Evolutionary conservation across 306 rosid genomes (phyloP).

Genomic region (Fragaria vesca): DNA sequence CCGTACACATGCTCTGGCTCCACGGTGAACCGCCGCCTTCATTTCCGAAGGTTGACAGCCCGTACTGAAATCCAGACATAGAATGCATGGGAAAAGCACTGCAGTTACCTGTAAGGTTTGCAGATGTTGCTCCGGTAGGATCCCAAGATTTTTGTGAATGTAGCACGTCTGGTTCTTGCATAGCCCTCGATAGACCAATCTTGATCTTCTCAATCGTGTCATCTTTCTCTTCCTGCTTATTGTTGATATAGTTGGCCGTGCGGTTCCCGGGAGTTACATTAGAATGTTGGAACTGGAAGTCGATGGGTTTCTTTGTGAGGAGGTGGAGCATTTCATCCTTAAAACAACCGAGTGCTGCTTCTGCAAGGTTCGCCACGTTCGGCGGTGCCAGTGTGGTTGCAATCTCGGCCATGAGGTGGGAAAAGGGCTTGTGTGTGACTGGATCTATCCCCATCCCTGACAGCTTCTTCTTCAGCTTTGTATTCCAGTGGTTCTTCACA

Average conservation of each 20-base stretch:
- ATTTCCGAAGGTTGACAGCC: constrained; percentile 48
- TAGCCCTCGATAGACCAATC: constrained; percentile 66
- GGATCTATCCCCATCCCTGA: constrained; percentile 82
- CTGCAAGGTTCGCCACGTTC: constrained; percentile 75
- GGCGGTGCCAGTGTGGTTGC: constrained; percentile 83
- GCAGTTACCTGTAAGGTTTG: constrained; percentile 49
- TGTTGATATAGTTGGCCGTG: constrained; percentile 38
- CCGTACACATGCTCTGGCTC: constrained; percentile 81
- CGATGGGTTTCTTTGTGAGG: constrained; percentile 60
- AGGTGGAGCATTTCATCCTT: constrained; percentile 86
- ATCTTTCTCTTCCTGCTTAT: constrained; percentile 50
- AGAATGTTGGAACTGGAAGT: constrained; percentile 68
- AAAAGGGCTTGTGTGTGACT: constrained; percentile 78
- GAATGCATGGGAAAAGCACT: constrained; percentile 52
- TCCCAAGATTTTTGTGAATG: constrained; percentile 64
- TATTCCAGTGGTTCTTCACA: constrained; percentile 81
- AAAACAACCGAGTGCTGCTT: constrained; percentile 87
- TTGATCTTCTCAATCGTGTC: constrained; percentile 65
- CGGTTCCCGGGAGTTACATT: constrained; percentile 32
- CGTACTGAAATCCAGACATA: constrained; percentile 50
- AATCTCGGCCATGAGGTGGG: constrained; percentile 87
- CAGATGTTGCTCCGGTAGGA: constrained; percentile 42
- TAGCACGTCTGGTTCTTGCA: constrained; percentile 60
- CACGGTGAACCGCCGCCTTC: constrained; percentile 73
- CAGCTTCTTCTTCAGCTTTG: constrained; percentile 73